These are phyloP conservation scores for Raffaelea ambrosiae DNA, from an alignment of 2,329 filamentous ascomycete species.

Conservation along the genomic window DNA sequence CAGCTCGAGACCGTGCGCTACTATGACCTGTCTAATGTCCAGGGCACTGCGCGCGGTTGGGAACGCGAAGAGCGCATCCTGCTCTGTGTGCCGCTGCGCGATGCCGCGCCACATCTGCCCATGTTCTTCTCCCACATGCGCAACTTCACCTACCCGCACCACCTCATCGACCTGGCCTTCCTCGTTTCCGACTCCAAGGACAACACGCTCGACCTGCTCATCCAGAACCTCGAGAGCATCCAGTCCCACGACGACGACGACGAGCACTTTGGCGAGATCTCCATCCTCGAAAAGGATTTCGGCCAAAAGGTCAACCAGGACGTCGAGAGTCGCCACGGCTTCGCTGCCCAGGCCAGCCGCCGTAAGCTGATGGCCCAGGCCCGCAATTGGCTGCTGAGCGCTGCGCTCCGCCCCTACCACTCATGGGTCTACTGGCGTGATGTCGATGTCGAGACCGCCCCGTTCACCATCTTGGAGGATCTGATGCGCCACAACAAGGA, in stretches of 20 bases:
- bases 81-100: conserved; percentile 86
- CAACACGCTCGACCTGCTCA: conserved; percentile 68
- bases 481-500: conserved; percentile 99
- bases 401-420: conserved; percentile 85
- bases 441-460: conserved; percentile 95
- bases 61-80: conserved; percentile 92
- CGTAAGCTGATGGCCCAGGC: conserved; percentile 98
- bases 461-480: conserved; percentile 93
- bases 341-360: conserved; percentile 86
- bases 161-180: conserved; percentile 92
- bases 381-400: conserved; percentile 91
- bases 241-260: conserved; percentile 73
- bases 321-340: conserved; percentile 93
- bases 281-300: conserved; percentile 97
- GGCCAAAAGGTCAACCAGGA: conserved; percentile 97
- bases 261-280: conserved; percentile 89
- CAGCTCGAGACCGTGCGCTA: conserved; percentile 94
- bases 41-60: conserved; percentile 89
- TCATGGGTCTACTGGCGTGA: conserved; percentile 99
- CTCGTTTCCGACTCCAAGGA: conserved; percentile 97
- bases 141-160: conserved; percentile 95
- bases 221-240: conserved; percentile 65
- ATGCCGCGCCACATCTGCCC: conserved; percentile 81
- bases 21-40: conserved; percentile 87
- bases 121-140: conserved; percentile 99